These are phyloP conservation scores for Sungouiozyma ichnusensis DNA, from an alignment of 805 yeast genomes.

Conservation along the genomic window DNA sequence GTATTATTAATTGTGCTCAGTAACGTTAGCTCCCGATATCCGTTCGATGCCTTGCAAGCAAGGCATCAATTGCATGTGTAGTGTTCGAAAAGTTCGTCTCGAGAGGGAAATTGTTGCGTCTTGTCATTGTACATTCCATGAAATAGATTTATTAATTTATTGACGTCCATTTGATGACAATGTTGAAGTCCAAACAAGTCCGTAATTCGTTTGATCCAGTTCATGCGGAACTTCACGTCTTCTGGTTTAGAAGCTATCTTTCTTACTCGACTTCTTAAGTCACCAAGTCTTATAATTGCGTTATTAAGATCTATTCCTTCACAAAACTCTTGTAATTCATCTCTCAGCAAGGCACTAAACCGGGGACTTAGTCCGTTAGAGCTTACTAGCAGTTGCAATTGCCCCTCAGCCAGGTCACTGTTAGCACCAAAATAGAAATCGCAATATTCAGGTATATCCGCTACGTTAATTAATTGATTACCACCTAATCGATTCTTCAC, in stretches of 20 bases:
- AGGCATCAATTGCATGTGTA: background rate
- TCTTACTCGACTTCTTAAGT: slow-evolving; percentile 16
- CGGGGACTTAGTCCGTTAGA: slow-evolving; percentile 28
- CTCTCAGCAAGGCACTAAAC: slow-evolving; percentile 23
- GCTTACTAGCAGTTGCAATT: slow-evolving; percentile 19
- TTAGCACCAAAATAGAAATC: slow-evolving; percentile 30
- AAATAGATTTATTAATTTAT: slow-evolving; percentile 13
- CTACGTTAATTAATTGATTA: slow-evolving; percentile 27
- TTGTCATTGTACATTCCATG: slow-evolving; percentile 12
- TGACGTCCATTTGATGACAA: slow-evolving; percentile 18
- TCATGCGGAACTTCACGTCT: slow-evolving; percentile 23
- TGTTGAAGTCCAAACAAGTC: slow-evolving; percentile 21
- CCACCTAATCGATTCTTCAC: slow-evolving; percentile 17
- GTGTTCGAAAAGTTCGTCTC: background rate
- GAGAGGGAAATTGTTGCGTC: background rate
- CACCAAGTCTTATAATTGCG: slow-evolving; percentile 19
- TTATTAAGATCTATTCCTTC: slow-evolving; percentile 13
- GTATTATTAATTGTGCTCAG: too few species aligned
- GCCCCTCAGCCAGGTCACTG: slow-evolving; percentile 6
- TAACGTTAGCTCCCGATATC: too few species aligned
- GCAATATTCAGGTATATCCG: slow-evolving; percentile 28
- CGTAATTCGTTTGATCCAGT: slow-evolving; percentile 25
- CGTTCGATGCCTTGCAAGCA: too few species aligned
- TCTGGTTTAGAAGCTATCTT: slow-evolving; percentile 6
- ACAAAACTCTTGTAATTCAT: slow-evolving; percentile 15